A percentile compares a stretch with the other conserved stretches of the same genome.
These are phyloP conservation scores for Annona squamosa DNA, from an alignment of 164 flowering plant species.

Conservation along the genomic window DNA sequence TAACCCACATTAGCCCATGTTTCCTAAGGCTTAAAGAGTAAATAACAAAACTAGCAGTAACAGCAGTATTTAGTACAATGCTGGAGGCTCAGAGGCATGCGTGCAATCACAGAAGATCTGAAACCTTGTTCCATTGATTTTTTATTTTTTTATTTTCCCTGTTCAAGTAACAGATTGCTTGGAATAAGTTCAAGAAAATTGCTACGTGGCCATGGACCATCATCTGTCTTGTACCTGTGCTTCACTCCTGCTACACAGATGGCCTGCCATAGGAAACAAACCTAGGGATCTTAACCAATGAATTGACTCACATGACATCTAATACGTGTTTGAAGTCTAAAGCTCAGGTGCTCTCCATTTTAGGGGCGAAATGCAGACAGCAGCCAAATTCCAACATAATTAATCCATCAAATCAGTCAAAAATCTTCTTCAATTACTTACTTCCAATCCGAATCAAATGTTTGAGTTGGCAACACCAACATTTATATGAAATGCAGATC, in stretches of 20 bases:
- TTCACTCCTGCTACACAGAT: not conserved
- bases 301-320: not conserved
- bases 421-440: too few relatives aligned
- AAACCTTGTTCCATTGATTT: not conserved
- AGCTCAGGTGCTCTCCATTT: not conserved
- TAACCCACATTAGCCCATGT: too few relatives aligned
- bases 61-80: not conserved
- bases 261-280: not conserved
- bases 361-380: not conserved
- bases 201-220: not conserved
- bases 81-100: not conserved
- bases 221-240: not conserved
- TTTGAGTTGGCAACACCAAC: too few relatives aligned
- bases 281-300: not conserved
- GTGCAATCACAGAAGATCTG: not conserved
- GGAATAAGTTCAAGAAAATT: not conserved
- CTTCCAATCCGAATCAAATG: too few relatives aligned
- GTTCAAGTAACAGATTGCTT: slow-evolving; percentile 2
- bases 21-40: too few relatives aligned
- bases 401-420: too few relatives aligned
- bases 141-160: too few relatives aligned
- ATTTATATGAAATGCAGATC: too few relatives aligned
- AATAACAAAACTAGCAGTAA: too few relatives aligned
- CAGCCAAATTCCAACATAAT: too few relatives aligned
- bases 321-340: not conserved